Conservation (phyloP, 805 yeast species). For the Candida silvatica region DNA sequence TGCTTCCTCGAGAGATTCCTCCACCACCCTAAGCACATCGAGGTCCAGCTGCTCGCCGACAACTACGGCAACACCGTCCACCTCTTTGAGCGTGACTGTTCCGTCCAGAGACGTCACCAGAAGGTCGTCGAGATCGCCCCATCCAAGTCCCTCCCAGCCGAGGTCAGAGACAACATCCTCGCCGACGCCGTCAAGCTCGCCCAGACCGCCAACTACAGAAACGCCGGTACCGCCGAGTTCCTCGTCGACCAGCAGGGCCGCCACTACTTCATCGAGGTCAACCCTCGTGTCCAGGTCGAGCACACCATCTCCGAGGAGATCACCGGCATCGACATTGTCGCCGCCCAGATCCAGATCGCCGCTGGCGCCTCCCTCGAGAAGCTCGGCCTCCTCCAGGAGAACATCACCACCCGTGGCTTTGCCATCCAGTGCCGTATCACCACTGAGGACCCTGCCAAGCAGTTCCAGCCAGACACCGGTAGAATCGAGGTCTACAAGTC, state of each 20-base stretch:
- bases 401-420: conserved; percentile 91
- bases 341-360: conserved; percentile 97
- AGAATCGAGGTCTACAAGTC: conserved; percentile 96
- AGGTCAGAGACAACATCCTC: conserved; percentile 85
- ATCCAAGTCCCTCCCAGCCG: conserved; percentile 77
- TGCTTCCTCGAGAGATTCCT: conserved; percentile 95
- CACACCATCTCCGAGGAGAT: conserved; percentile 98
- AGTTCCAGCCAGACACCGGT: conserved; percentile 98
- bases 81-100: conserved; percentile 94
- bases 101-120: conserved; percentile 99
- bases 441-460: conserved; percentile 94
- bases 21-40: conserved; percentile 95
- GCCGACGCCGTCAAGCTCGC: conserved; percentile 94
- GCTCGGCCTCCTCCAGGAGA: conserved; percentile 88
- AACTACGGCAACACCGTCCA: conserved; percentile 91
- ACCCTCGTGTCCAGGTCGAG: conserved; percentile 97
- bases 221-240: conserved; percentile 98
- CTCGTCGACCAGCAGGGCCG: conserved; percentile 88
- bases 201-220: conserved; percentile 77
- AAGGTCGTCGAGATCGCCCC: conserved; percentile 99
- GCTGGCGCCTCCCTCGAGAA: conserved; percentile 95
- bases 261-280: conserved; percentile 96
- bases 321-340: conserved; percentile 95
- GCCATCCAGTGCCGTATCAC: conserved; percentile 99
- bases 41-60: conserved; percentile 93